Base-by-base conservation (phyloP, 768 basidiomycete genomes). In the Multifurca ochricompacta region DNA sequence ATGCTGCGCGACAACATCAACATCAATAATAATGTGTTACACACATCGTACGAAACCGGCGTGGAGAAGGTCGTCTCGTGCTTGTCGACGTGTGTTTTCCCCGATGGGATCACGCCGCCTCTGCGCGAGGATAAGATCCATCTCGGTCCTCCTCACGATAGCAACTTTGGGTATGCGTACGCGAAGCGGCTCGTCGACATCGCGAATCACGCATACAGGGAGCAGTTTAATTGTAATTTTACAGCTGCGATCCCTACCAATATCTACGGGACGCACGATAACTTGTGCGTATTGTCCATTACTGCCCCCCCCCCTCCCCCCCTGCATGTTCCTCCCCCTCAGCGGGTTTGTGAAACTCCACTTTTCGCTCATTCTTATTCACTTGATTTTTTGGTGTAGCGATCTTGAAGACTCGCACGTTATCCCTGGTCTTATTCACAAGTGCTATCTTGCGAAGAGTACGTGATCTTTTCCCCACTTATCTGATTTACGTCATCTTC, bases 201-300 rank as follows among this genome's bases (percentile, higher is more conserved):
- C 2, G 87, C 91, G 67, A 96, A 96, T 67, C 92, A 87, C 61
- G 94, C 94, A 0, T 97, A 96, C 77, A 86, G 95, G 73, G 91
- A 94, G 63, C 85, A 96, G 68, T 95, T 85, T 62, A 92, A 92
- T n/a, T 83, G 82, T 71, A 91, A 90, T 70, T 96, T 95, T 67
- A 95, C 92, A 4, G 90, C 91, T 41, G 91, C 92, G n/a, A 97
- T 97, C 65, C 94, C 94, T 1, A 96, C 94, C 6, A 96, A 93
- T 67, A 82, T 96, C 19, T 96, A 96, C 65, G 93, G 94, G 16
- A 89, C 88, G 3, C 67, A 90, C 63, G 93, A 96, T 70, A 96
- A 96, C 74, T 97, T 88, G 89, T 87, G 58, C 55, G 78, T 66
- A 16, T 25, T 19, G 19, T 30, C 32, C 6, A 37, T 25, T 41